Percentiles rank a stretch among this genome's conserved stretches.
These are phyloP conservation scores for Hypoxylon fuscum DNA, from an alignment of 495 filamentous ascomycete genomes.

Conservation along the genomic window DNA sequence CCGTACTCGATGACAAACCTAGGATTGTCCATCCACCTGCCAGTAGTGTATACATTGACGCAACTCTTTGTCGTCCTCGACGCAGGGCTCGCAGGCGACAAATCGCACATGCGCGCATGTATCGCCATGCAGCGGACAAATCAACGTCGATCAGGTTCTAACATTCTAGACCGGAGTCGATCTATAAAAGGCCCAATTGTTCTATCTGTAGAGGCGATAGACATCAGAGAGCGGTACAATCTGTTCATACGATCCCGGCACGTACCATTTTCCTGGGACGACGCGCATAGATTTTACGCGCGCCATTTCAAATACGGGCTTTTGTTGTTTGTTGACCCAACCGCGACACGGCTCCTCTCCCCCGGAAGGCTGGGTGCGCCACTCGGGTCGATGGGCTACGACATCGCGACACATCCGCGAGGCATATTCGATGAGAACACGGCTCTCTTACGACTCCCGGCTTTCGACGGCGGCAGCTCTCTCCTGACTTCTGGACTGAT, in stretches of 20 bases:
- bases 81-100: not conserved
- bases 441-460: constrained; percentile 2
- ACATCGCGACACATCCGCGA: constrained; percentile 18
- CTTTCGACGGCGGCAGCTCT: constrained; percentile 11
- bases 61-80: constrained; percentile 22
- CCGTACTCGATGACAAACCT: constrained; percentile 25
- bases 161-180: constrained; percentile 18
- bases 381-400: constrained; percentile 19
- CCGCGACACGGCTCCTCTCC: constrained; percentile 10
- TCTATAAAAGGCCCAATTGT: not conserved
- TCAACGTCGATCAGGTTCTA: constrained; percentile 12
- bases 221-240: constrained; percentile 19
- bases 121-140: constrained; percentile 24
- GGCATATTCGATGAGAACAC: constrained; percentile 19
- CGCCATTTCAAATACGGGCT: constrained; percentile 15
- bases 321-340: constrained; percentile 23
- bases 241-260: constrained; percentile 19
- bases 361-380: constrained; percentile 10
- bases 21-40: constrained; percentile 17
- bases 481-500: constrained; percentile 16
- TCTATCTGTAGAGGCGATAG: constrained; percentile 20
- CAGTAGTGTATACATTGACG: constrained; percentile 17
- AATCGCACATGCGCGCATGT: constrained; percentile 10
- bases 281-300: not conserved
- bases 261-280: not conserved